A percentile compares a stretch with the other conserved stretches of the same genome.
Evolutionary conservation across 2,329 filamentous ascomycete genomes (phyloP).

Genomic region (Fusarium sp.): DNA sequence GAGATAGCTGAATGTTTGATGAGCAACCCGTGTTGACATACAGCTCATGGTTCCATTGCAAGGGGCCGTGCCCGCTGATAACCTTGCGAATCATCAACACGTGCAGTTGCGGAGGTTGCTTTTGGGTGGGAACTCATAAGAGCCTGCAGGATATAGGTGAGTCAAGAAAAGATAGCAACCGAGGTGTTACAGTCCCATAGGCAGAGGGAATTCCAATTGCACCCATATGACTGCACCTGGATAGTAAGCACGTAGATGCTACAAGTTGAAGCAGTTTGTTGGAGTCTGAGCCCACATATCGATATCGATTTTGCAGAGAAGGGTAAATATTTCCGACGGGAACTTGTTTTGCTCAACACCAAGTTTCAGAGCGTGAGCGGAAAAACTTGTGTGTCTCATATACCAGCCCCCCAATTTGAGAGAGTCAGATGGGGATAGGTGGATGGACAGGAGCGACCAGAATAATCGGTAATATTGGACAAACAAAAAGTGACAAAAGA

Average conservation of each 20-base stretch:
- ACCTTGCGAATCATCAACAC: conserved; percentile 31
- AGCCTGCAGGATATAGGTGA: conserved; percentile 23
- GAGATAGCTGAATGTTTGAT: conserved; percentile 37
- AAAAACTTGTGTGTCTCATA: conserved; percentile 32
- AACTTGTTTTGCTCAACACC: conserved; percentile 30
- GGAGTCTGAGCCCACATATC: conserved; percentile 6
- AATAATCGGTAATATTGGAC: conserved; percentile 30
- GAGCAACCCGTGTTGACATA: conserved; percentile 38
- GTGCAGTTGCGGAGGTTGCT: conserved; percentile 22
- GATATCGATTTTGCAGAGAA: conserved; percentile 11
- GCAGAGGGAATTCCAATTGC: background rate
- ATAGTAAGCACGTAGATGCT: conserved; percentile 4
- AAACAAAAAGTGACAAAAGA: conserved; percentile 27
- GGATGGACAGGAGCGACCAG: conserved; percentile 1
- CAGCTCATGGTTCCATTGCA: conserved; percentile 32
- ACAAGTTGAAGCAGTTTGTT: conserved; percentile 7
- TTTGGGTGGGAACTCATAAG: conserved; percentile 15
- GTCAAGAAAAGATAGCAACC: conserved; percentile 18
- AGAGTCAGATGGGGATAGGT: background rate
- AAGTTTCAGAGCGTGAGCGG: conserved; percentile 23
- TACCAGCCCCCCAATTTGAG: background rate
- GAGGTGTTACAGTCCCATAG: conserved; percentile 3
- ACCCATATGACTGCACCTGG: background rate
- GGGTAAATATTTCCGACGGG: conserved; percentile 16
- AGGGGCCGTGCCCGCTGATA: conserved; percentile 25